These are phyloP conservation scores for Fusarium albosuccineum DNA, from an alignment of 2,329 filamentous ascomycete genomes.

Conservation along the genomic window DNA sequence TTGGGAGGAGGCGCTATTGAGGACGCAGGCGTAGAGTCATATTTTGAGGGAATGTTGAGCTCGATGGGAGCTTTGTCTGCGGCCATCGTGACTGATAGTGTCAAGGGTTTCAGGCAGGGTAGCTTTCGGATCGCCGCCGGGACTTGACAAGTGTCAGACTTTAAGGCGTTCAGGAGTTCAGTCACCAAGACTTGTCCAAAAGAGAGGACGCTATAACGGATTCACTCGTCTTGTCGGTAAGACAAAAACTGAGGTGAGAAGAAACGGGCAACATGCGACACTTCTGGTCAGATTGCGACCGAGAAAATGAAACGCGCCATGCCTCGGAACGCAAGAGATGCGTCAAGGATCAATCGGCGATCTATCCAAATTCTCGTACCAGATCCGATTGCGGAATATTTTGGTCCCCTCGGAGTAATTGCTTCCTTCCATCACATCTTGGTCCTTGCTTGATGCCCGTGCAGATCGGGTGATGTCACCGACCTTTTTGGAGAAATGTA, in stretches of 20 bases:
- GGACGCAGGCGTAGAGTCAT: slow-evolving; percentile 47
- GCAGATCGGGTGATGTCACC: neutral
- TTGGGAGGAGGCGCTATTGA: slow-evolving; percentile 45
- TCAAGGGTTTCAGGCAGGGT: neutral
- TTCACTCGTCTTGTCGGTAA: no score
- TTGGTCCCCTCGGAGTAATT: no score
- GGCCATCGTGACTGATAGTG: slow-evolving; percentile 32
- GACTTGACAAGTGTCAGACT: no score
- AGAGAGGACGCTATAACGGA: no score
- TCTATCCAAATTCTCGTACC: neutral
- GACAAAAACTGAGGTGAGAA: neutral
- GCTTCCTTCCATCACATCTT: no score
- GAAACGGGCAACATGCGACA: slow-evolving; percentile 8
- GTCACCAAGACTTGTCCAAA: no score
- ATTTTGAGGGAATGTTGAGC: slow-evolving; percentile 62
- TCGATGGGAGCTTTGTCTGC: slow-evolving; percentile 35
- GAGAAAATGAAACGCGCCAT: slow-evolving; percentile 34
- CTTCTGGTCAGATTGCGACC: slow-evolving; percentile 3
- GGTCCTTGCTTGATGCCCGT: no score
- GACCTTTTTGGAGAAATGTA: neutral
- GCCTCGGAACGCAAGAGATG: slow-evolving; percentile 32
- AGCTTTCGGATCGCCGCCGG: neutral
- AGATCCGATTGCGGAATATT: no score
- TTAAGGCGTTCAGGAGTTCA: no score
- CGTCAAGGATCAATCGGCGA: neutral